Evolutionary conservation across 2,329 filamentous ascomycete species (phyloP).

Genomic region (Furcasterigmium sp.): DNA sequence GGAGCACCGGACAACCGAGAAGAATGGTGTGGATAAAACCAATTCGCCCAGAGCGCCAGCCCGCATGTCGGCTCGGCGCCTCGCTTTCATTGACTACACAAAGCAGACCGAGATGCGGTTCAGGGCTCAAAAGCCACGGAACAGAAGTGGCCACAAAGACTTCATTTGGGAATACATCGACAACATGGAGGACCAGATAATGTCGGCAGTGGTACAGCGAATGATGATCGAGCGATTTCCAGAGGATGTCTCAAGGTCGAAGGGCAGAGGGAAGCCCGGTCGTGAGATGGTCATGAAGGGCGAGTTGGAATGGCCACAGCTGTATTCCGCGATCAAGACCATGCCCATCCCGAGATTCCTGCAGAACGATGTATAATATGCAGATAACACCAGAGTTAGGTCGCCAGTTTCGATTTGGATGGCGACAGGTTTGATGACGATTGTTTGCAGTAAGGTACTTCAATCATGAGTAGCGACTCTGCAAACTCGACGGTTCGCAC

Average conservation of each 20-base stretch:
- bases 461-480: too few relatives aligned
- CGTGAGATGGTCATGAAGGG: not conserved
- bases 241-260: not conserved
- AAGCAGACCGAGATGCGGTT: not conserved
- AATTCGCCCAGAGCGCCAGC: not conserved
- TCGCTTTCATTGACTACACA: not conserved
- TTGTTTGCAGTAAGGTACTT: too few relatives aligned
- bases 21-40: not conserved
- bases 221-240: not conserved
- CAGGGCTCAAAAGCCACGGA: not conserved
- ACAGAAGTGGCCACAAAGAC: not conserved
- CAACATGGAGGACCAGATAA: slow-evolving; percentile 2
- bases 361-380: not conserved
- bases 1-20: not conserved
- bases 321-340: not conserved
- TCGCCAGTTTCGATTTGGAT: too few relatives aligned
- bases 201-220: slow-evolving; percentile 1
- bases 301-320: not conserved
- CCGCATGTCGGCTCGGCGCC: not conserved
- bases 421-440: too few relatives aligned
- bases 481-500: too few relatives aligned
- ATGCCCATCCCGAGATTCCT: slow-evolving; percentile 1
- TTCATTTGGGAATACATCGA: slow-evolving; percentile 4
- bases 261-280: slow-evolving; percentile 1
- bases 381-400: too few relatives aligned